Evolutionary conservation across 345 rosid genomes (phyloP), one percentile per base, ranked within the genome.

Genomic region (Salix exigua): DNA sequence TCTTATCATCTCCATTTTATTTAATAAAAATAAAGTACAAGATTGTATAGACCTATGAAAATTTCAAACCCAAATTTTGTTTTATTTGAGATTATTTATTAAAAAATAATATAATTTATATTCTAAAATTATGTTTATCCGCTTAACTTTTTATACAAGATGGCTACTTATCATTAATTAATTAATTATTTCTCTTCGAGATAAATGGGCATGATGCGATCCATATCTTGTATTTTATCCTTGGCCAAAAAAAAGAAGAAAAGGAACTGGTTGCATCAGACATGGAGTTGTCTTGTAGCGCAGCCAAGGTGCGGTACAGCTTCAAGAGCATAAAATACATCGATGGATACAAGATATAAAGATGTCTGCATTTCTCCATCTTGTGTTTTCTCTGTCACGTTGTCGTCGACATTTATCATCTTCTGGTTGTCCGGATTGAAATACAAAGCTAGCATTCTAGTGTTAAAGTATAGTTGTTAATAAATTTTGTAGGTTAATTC

Each of bases 1-100:
- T 33, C 0, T 33, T 33, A 33, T 0, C 6, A 33, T 1, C 1
- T 33, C 1, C 0, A 33, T 33, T 33, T 33, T 33, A 33, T 33
- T 33, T 33, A 5, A 33, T 33, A 33, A 33, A 33, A 33, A 33
- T 33, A 1, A 33, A 4, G 0, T 0, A 33, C 5, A 4, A 0
- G 6, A 0, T 33, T 4, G 35, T 33, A 33, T 33, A 33, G 0
- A 33, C 0, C 0, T 33, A 0, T 33, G 35, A 0, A 33, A 4
- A 1, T 33, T 33, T 33, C 5, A 33, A 33, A 33, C 35, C 6
- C 6, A 33, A 33, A 4, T n/a, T n/a, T n/a, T n/a, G n/a, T n/a
- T n/a, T 33, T 0, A 33, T 5, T 33, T 33, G 5, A 4, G 0
- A 0, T 0, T 33, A 0, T 33, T 0, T 33, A 0, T 4, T 33